Evolutionary conservation across 306 rosid species (phyloP), one percentile per base, ranked within the genome.

Genomic region (Macrotyloma uniflorum): DNA sequence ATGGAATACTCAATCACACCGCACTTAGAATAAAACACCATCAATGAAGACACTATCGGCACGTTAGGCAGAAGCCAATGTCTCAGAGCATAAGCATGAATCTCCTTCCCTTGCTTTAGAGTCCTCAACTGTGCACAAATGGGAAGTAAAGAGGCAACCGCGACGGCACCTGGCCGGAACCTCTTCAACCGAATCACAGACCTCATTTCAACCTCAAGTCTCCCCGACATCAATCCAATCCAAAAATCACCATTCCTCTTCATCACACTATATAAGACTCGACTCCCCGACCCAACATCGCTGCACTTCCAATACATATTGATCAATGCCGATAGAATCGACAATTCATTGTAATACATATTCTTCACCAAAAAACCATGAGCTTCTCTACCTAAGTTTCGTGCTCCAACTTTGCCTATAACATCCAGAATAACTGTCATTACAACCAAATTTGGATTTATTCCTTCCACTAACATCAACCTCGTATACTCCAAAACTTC

Each of bases 281-380:
- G 86, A 59, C 92, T 82, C 3, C 91, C 92, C 1, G 85, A 86
- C 36, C 86, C 90, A 54, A 90, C 57, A 77, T 92, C 92, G 33
- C 93, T 88, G n/a, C 96, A 92, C 62, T 89, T 92, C 69, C 86
- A 78, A 74, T 92, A 92, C 97, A 90, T 92, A 78, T 92, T 90
- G 66, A 90, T 84, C 86, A 92, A 82, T 0, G 89, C 91, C 36
- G 92, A 86, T 33, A 77, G 93, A 83, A 92, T 74, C 51, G 76
- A 82, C 8, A 83, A 70, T 81, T 87, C 89, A 75, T 73, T 83
- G 0, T 73, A 66, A 59, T 82, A 89, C 8, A 79, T 45, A 77
- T 76, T 89, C 84, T 92, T 92, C 73, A 90, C 9, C 32, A 85
- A 87, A 75, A 80, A 87, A 5, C 91, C 96, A 82, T 92, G 97